These are phyloP conservation scores for Leucocoprinus birnbaumii DNA, from an alignment of 768 basidiomycete species.

Conservation along the genomic window DNA sequence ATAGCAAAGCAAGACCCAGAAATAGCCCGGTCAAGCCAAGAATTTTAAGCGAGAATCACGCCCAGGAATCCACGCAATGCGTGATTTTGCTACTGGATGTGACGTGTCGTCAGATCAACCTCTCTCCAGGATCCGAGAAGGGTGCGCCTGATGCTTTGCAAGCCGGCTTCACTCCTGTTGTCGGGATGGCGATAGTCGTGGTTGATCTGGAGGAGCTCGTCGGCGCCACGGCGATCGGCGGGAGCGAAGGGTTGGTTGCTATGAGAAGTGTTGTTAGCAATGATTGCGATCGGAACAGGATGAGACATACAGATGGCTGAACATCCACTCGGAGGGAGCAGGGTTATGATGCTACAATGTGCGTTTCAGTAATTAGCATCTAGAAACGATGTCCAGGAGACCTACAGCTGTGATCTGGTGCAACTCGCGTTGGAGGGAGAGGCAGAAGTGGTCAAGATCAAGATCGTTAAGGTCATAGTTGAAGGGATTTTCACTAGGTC, in stretches of 20 bases:
- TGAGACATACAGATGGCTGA: slow-evolving; percentile 35
- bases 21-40: too few relatives aligned
- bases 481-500: slow-evolving; percentile 60
- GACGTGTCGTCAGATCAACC: slow-evolving; percentile 33
- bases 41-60: too few relatives aligned
- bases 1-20: background rate
- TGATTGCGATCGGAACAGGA: background rate
- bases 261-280: background rate
- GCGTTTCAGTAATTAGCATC: background rate
- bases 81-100: slow-evolving; percentile 4
- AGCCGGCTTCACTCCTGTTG: slow-evolving; percentile 25
- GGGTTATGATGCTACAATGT: slow-evolving; percentile 49
- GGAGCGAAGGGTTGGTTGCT: slow-evolving; percentile 75
- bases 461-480: slow-evolving; percentile 68
- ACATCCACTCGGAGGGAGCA: slow-evolving; percentile 50
- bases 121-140: slow-evolving; percentile 40
- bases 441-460: slow-evolving; percentile 68
- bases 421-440: slow-evolving; percentile 63
- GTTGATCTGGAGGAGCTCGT: slow-evolving; percentile 42
- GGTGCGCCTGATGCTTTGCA: slow-evolving; percentile 34
- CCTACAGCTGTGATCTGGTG: slow-evolving; percentile 71
- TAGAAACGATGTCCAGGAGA: slow-evolving; percentile 12
- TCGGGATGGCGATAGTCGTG: slow-evolving; percentile 32
- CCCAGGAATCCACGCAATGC: background rate
- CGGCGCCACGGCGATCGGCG: slow-evolving; percentile 52